Evolutionary conservation across 805 yeast genomes (phyloP).

Genomic region (Candida sanyiensis): DNA sequence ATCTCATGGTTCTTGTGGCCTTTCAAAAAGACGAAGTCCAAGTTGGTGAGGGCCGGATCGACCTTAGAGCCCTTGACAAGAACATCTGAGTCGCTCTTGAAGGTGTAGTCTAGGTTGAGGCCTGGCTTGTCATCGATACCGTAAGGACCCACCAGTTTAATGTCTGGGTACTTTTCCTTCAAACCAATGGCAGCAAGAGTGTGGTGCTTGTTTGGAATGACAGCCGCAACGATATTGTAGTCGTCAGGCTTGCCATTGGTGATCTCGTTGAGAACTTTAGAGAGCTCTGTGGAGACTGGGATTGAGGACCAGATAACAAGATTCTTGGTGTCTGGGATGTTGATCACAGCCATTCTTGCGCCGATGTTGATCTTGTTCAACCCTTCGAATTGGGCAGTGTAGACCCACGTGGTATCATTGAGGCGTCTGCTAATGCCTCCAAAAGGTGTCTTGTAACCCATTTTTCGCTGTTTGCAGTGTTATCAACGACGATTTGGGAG

Average conservation of each 20-base stretch:
- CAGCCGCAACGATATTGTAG: slow-evolving; percentile 40
- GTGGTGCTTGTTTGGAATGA: slow-evolving; percentile 62
- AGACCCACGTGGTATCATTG: slow-evolving; percentile 28
- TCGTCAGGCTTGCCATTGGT: slow-evolving; percentile 31
- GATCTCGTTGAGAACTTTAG: slow-evolving; percentile 33
- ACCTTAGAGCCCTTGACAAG: slow-evolving; percentile 31
- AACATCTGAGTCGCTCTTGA: slow-evolving; percentile 30
- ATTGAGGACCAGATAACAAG: slow-evolving; percentile 51
- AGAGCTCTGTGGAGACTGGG: slow-evolving; percentile 42
- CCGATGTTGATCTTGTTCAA: slow-evolving; percentile 30
- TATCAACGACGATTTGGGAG: too few species aligned
- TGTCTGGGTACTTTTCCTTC: slow-evolving; percentile 42
- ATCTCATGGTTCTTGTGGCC: slow-evolving; percentile 55
- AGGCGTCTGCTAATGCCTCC: slow-evolving; percentile 34
- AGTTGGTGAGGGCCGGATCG: slow-evolving; percentile 36
- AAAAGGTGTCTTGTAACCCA: slow-evolving; percentile 3
- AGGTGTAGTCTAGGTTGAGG: slow-evolving; percentile 34
- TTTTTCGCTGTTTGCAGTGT: neutral
- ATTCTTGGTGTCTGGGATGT: slow-evolving; percentile 23
- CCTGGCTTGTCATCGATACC: slow-evolving; percentile 34
- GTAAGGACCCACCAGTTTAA: slow-evolving; percentile 48
- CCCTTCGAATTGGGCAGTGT: slow-evolving; percentile 33
- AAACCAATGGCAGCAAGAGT: slow-evolving; percentile 55
- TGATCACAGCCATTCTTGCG: slow-evolving; percentile 35
- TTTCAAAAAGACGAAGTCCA: slow-evolving; percentile 54